Percentiles rank a stretch among this genome's conserved stretches.
Conservation (phyloP, 352 stramenopile species). For the Hyaloperonospora brassicae region DNA sequence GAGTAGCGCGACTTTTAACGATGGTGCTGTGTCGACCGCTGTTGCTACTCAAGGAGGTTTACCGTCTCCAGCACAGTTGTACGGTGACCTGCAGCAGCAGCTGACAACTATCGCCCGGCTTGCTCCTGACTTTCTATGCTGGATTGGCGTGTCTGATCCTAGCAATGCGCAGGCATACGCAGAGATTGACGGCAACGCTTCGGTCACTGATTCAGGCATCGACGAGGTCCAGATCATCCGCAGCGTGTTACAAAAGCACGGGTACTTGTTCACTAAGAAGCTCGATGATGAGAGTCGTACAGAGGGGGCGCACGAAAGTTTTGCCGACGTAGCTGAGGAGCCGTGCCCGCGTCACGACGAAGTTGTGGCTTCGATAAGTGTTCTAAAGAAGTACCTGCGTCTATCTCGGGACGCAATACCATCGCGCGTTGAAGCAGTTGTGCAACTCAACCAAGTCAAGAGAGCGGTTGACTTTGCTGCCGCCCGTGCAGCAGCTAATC, state of each 20-base stretch:
- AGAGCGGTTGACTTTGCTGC: conserved; percentile 29
- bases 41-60: conserved; percentile 18
- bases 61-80: conserved; percentile 30
- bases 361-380: conserved; percentile 48
- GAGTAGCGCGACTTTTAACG: conserved; percentile 2
- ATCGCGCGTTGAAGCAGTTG: conserved; percentile 50
- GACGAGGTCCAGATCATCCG: conserved; percentile 81
- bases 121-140: conserved; percentile 66
- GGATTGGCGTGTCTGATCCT: conserved; percentile 52
- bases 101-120: conserved; percentile 49
- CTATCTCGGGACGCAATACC: conserved; percentile 42
- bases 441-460: conserved; percentile 71
- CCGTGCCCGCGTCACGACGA: conserved; percentile 41
- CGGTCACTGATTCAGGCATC: conserved; percentile 66
- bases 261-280: conserved; percentile 55
- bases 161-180: conserved; percentile 53
- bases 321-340: conserved; percentile 48
- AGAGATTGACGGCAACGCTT: conserved; percentile 70
- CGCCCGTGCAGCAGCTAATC: conserved; percentile 18
- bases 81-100: conserved; percentile 52
- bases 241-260: conserved; percentile 74
- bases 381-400: conserved; percentile 72
- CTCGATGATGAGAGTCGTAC: conserved; percentile 49
- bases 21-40: conserved; percentile 6
- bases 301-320: conserved; percentile 37